Evolutionary conservation across 2,329 filamentous ascomycete species (phyloP).

Genomic region (Chaetomiaceae sp.): DNA sequence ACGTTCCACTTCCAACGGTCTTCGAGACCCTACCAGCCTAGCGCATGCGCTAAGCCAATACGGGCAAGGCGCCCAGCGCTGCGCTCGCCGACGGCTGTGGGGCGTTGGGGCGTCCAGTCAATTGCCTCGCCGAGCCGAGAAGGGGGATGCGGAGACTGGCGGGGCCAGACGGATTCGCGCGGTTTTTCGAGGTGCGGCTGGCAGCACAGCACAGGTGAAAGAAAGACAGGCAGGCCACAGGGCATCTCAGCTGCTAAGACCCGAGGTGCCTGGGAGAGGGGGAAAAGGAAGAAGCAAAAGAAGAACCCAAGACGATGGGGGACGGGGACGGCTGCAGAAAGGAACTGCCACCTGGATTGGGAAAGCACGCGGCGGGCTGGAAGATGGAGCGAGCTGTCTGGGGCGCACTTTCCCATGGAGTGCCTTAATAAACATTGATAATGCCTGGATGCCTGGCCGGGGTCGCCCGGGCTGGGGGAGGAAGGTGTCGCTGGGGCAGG

Average conservation of each 20-base stretch:
- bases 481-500: conserved; percentile 1
- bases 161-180: conserved; percentile 6
- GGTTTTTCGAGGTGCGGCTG: background rate
- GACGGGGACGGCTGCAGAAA: too few species aligned
- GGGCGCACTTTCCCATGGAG: too few species aligned
- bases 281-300: too few species aligned
- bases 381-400: background rate
- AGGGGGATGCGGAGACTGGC: conserved; percentile 6
- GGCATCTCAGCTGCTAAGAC: too few species aligned
- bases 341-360: too few species aligned
- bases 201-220: too few species aligned
- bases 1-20: conserved; percentile 23
- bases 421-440: too few species aligned
- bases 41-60: conserved; percentile 18
- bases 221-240: too few species aligned
- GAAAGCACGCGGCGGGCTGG: too few species aligned
- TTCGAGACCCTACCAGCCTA: conserved; percentile 17
- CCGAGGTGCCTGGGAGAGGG: too few species aligned
- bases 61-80: conserved; percentile 21
- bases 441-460: background rate
- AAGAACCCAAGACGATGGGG: too few species aligned
- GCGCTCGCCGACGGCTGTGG: conserved; percentile 16
- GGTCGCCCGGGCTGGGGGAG: background rate
- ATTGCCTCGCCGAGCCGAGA: conserved; percentile 4
- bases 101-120: conserved; percentile 19